Conservation (phyloP, 2,329 filamentous ascomycete genomes). For the Colletotrichum endophyticum region DNA sequence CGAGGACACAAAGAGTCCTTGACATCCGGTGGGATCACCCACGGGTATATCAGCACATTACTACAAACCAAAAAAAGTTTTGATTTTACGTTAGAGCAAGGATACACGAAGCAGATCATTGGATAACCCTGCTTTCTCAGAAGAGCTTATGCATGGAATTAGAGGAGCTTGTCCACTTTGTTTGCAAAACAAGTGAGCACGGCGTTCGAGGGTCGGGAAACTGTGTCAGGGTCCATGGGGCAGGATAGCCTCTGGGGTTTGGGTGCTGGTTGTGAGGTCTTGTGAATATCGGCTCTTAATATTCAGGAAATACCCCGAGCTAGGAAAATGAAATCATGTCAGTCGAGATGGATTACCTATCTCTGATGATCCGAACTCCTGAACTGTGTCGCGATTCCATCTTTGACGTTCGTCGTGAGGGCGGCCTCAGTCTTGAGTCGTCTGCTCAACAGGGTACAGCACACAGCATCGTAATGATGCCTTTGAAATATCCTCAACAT, state of each 20-base stretch:
- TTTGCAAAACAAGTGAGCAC: not conserved
- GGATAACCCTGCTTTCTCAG: not conserved
- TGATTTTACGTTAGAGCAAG: not conserved
- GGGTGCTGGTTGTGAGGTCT: not conserved
- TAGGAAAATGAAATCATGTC: not conserved
- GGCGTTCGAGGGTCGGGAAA: not conserved
- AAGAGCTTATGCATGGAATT: not conserved
- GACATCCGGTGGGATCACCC: not conserved
- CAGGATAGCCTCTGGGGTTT: not conserved
- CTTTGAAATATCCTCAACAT: too few relatives aligned
- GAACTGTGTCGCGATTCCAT: too few relatives aligned
- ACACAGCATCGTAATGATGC: too few relatives aligned
- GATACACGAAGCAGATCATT: not conserved
- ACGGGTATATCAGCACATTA: not conserved
- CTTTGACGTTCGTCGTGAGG: too few relatives aligned
- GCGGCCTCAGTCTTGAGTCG: too few relatives aligned
- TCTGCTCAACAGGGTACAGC: too few relatives aligned
- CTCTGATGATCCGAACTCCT: too few relatives aligned
- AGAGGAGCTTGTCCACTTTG: not conserved
- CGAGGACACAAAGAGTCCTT: not conserved
- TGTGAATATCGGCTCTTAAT: not conserved
- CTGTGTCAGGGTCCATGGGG: accelerated
- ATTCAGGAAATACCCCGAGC: not conserved
- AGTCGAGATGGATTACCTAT: too few relatives aligned
- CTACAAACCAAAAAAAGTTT: not conserved